Percentiles rank a stretch among this genome's conserved stretches.
These are phyloP conservation scores for Cymodocea nodosa DNA, from an alignment of 116 monocot genomes.

Conservation along the genomic window DNA sequence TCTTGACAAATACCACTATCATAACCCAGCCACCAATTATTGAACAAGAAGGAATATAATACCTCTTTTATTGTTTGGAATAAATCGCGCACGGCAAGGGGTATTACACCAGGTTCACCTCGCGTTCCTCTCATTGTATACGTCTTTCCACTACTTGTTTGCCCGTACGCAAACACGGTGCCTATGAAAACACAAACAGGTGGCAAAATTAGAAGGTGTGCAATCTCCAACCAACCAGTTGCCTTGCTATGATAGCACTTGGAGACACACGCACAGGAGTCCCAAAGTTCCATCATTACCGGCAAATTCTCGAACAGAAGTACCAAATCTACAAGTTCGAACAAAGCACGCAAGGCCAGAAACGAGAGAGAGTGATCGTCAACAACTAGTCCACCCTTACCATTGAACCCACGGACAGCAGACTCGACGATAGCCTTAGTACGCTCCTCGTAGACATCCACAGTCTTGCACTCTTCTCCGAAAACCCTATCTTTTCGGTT, in stretches of 20 bases:
- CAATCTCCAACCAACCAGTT: too few relatives aligned
- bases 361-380: not conserved
- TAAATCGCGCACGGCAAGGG: slow-evolving; percentile 71
- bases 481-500: slow-evolving; percentile 60
- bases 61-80: slow-evolving; percentile 79
- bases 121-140: slow-evolving; percentile 77
- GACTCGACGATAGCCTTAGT: slow-evolving; percentile 78
- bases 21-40: not conserved
- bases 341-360: not conserved
- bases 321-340: not conserved
- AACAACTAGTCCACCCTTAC: slow-evolving; percentile 7
- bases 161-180: slow-evolving; percentile 98
- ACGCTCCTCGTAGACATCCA: slow-evolving; percentile 47
- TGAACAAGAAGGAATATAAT: slow-evolving; percentile 3
- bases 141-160: slow-evolving; percentile 96
- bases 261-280: not conserved
- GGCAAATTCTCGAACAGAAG: not conserved
- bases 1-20: too few relatives aligned
- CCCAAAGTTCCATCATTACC: not conserved
- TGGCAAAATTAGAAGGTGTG: too few relatives aligned
- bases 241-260: not conserved
- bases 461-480: slow-evolving; percentile 56
- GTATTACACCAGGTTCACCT: slow-evolving; percentile 77
- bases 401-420: slow-evolving; percentile 79
- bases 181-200: slow-evolving; percentile 22